phyloP scores from a whole-genome alignment of 2,329 filamentous ascomycete species.

The Gremmenia infestans region DNA sequence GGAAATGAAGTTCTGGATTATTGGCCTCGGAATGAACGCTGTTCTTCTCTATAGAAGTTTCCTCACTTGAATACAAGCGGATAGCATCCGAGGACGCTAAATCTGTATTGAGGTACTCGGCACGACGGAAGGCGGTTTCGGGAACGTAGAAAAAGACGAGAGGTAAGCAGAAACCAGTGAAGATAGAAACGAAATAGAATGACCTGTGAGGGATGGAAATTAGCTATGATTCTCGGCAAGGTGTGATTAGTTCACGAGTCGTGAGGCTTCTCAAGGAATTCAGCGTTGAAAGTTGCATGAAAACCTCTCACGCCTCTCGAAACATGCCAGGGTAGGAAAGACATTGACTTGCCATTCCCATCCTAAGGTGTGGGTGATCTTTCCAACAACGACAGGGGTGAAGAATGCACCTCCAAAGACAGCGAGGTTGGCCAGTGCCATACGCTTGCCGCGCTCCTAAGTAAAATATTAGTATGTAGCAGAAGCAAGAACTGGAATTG shows the following conservation, averaged over 20 bases:
- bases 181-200: slow-evolving; percentile 85
- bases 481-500: not conserved
- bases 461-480: not conserved
- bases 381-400: slow-evolving; percentile 86
- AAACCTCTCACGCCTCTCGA: too few species aligned
- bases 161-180: slow-evolving; percentile 65
- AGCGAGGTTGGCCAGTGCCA: slow-evolving; percentile 74
- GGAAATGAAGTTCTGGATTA: not conserved
- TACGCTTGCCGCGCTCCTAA: slow-evolving; percentile 71
- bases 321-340: not conserved
- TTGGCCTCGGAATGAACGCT: not conserved
- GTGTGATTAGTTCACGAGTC: not conserved
- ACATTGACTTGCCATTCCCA: slow-evolving; percentile 32
- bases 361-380: slow-evolving; percentile 70
- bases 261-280: too few species aligned
- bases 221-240: too few species aligned
- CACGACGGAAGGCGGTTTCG: slow-evolving; percentile 73
- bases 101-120: slow-evolving; percentile 65
- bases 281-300: too few species aligned
- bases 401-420: slow-evolving; percentile 68
- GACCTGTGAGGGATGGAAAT: slow-evolving; percentile 51
- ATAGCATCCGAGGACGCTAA: slow-evolving; percentile 34
- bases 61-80: slow-evolving; percentile 1
- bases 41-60: not conserved
- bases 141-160: slow-evolving; percentile 74